Evolutionary conservation across 164 flowering plant genomes (phyloP).

Genomic region (Pachysandra terminalis): DNA sequence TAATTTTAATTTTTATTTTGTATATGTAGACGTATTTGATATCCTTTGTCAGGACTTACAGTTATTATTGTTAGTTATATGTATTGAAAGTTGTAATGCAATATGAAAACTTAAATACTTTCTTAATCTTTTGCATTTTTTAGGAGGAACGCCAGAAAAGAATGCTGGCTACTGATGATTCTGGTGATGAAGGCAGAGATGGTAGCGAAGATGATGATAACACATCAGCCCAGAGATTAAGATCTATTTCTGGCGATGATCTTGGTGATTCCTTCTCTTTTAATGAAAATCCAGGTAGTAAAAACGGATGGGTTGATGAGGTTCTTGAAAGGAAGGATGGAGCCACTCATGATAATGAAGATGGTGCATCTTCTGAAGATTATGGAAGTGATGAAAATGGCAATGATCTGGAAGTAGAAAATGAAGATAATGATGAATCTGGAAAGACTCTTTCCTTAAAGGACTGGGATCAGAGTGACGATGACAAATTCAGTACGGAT

Average conservation of each 20-base stretch:
- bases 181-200: conserved; percentile 61
- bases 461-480: conserved; percentile 98
- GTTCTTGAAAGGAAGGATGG: conserved; percentile 47
- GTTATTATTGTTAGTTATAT: no score
- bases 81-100: background rate
- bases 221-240: conserved; percentile 26
- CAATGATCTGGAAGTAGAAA: conserved; percentile 29
- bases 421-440: conserved; percentile 24
- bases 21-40: no score
- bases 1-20: no score
- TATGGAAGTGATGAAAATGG: conserved; percentile 41
- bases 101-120: no score
- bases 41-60: no score
- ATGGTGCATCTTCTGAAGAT: conserved; percentile 44
- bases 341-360: conserved; percentile 37
- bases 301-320: conserved; percentile 77
- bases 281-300: conserved; percentile 38
- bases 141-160: conserved; percentile 89
- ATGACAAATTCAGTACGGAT: conserved; percentile 48
- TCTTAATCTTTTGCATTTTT: conserved; percentile 10
- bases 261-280: conserved; percentile 80
- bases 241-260: conserved; percentile 84
- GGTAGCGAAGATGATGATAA: conserved; percentile 34
- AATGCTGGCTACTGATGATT: conserved; percentile 69
- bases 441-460: conserved; percentile 35